phyloP scores from a whole-genome alignment of 1,284 basidiomycete species.

The Leccinum griseonigrum region DNA sequence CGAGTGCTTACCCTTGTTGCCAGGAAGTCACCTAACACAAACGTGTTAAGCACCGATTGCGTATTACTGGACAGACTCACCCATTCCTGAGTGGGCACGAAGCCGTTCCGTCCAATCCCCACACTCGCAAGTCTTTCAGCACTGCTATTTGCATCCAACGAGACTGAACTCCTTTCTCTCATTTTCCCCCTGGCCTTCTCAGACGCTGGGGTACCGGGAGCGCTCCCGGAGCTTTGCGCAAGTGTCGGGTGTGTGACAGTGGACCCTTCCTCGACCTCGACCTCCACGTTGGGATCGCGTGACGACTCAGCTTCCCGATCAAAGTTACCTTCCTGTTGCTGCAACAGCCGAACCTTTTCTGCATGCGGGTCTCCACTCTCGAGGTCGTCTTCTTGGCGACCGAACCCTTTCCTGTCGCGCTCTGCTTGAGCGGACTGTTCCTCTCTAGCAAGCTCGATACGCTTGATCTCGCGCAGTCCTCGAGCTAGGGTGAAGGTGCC shows the following conservation, averaged over 20 bases:
- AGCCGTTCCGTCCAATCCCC: constrained; percentile 82
- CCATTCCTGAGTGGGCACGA: constrained; percentile 94
- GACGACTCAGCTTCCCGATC: constrained; percentile 26
- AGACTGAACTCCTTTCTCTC: constrained; percentile 63
- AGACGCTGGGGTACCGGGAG: constrained; percentile 44
- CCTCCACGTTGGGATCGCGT: constrained; percentile 18
- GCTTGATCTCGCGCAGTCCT: constrained; percentile 81
- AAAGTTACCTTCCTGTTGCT: constrained; percentile 38
- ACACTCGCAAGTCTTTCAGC: constrained; percentile 62
- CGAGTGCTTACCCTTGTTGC: constrained; percentile 70
- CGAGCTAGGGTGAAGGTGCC: constrained; percentile 84
- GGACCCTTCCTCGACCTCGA: constrained; percentile 32
- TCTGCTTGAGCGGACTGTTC: constrained; percentile 50
- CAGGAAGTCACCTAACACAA: constrained; percentile 68
- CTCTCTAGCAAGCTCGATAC: constrained; percentile 70
- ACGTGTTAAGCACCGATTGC: background rate
- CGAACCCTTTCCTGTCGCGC: constrained; percentile 34
- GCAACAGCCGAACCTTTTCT: constrained; percentile 63
- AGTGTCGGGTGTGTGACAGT: constrained; percentile 32
- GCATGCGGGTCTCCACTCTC: constrained; percentile 38
- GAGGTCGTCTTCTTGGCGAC: constrained; percentile 23
- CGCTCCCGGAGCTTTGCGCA: constrained; percentile 43
- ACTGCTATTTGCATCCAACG: constrained; percentile 55
- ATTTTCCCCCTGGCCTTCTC: constrained; percentile 91
- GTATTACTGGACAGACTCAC: constrained; percentile 42